A percentile compares a stretch with the other conserved stretches of the same genome.
phyloP scores from a whole-genome alignment of 805 yeast genomes.

The Candida sphagnicola region DNA sequence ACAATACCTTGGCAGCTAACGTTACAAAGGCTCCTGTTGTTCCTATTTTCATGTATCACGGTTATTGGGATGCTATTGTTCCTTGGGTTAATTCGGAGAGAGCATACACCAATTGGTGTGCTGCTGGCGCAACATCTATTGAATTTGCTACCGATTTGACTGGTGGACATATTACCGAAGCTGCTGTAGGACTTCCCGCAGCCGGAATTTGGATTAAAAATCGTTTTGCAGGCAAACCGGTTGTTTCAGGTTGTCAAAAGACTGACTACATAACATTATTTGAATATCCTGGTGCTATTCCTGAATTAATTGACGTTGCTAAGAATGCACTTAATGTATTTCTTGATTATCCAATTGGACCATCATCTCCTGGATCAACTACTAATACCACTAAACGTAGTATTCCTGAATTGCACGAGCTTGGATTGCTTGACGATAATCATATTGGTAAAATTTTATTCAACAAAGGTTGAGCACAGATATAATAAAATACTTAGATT shows the following conservation, averaged over 20 bases:
- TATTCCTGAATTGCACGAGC: not conserved
- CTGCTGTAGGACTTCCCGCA: constrained; percentile 15
- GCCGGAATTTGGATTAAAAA: constrained; percentile 17
- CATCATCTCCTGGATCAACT: not conserved
- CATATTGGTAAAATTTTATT: no score
- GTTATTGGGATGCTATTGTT: constrained; percentile 14
- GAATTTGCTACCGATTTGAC: constrained; percentile 24
- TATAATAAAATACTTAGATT: no score
- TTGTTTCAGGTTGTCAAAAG: constrained; percentile 38
- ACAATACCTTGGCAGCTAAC: constrained; percentile 18
- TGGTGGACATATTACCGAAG: constrained; percentile 24
- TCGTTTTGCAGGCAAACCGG: constrained; percentile 32
- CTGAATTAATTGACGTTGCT: not conserved
- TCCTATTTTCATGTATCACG: constrained; percentile 19
- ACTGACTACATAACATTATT: not conserved
- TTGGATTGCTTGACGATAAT: not conserved
- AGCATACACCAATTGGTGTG: constrained; percentile 25
- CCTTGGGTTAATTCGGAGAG: constrained; percentile 18
- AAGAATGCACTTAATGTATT: not conserved
- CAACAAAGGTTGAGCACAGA: no score
- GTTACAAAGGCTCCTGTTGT: constrained; percentile 14
- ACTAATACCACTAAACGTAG: not conserved
- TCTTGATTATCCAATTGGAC: not conserved
- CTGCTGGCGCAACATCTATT: constrained; percentile 20
- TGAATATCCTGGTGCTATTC: not conserved